Evolutionary conservation across 768 basidiomycete genomes (phyloP), one percentile per base, ranked within the genome.

Genomic region (Mycena pura): DNA sequence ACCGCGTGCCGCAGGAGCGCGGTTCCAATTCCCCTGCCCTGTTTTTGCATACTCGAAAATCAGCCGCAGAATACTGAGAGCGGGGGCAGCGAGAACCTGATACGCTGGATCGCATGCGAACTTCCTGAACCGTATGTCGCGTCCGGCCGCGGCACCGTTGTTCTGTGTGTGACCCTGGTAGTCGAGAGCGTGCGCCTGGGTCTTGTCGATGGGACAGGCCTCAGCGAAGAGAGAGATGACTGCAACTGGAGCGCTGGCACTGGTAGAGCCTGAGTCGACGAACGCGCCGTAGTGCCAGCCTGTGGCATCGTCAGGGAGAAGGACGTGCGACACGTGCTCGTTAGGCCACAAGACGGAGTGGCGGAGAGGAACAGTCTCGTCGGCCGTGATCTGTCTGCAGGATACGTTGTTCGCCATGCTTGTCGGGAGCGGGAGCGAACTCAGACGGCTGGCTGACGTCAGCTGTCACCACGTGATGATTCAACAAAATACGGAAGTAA

Each of bases 221-320:
- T 84, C 83, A 39, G 74, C 64, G 72, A 89, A 87, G 27, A 86
- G 70, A 22, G 86, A 89, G 54, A 86, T 82, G 55, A 87, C 82
- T 43, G 83, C 82, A 48, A 85, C 73, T 21, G 83, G 80, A 17
- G 71, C 61, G 40, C n/a, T n/a, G n/a, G n/a, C n/a, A n/a, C n/a
- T n/a, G n/a, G n/a, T n/a, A n/a, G 71, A 72, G 43, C 54, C 64
- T 47, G 56, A 55, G 44, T 73, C 66, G 9, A 84, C 48, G 72
- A 89, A 87, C 2, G 84, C 83, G 46, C 86, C 87, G 64, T 81
- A 81, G 75, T 87, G 87, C 62, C 76, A 59, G 10, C 83, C 86
- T 19, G 63, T 53, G 34, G 77, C 70, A 64, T 88, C 86, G 62
- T 86, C 85, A 13, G 84, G 79, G 3, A 87, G 76, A 56, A 68